Conservation (phyloP, 495 filamentous ascomycete genomes). For the Cladorrhinum samala region DNA sequence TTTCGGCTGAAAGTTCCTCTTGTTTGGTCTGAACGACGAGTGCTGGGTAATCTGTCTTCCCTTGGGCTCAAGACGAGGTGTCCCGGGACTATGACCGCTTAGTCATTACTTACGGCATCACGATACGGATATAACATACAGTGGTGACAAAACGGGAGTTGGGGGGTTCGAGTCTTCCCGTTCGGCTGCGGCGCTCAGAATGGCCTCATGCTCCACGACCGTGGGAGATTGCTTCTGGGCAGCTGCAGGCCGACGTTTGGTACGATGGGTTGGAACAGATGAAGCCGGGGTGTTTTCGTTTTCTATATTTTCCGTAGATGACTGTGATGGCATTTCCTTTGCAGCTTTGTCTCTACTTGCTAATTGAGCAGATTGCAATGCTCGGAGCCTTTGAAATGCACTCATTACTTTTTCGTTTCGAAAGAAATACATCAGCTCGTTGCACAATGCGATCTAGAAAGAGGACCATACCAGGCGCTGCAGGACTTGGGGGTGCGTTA, state of each 20-base stretch:
- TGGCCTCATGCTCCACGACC: background rate
- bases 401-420: conserved; percentile 35
- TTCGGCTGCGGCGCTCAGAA: background rate
- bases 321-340: background rate
- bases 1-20: conserved; percentile 34
- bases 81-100: background rate
- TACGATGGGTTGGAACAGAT: conserved; percentile 1
- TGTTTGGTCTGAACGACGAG: conserved; percentile 41
- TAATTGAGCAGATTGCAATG: conserved; percentile 4
- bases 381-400: conserved; percentile 36
- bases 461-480: conserved; percentile 10
- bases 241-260: conserved; percentile 4
- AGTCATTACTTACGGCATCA: background rate
- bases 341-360: background rate
- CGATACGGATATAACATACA: conserved; percentile 4
- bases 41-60: conserved; percentile 12
- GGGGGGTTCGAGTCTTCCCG: background rate
- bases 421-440: background rate
- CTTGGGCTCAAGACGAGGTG: background rate
- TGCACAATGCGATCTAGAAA: background rate
- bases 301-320: background rate
- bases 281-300: background rate
- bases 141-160: background rate
- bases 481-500: conserved; percentile 12
- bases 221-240: conserved; percentile 5